phyloP scores from a whole-genome alignment of 1,284 basidiomycete species.

The Rugosomyces carneus region DNA sequence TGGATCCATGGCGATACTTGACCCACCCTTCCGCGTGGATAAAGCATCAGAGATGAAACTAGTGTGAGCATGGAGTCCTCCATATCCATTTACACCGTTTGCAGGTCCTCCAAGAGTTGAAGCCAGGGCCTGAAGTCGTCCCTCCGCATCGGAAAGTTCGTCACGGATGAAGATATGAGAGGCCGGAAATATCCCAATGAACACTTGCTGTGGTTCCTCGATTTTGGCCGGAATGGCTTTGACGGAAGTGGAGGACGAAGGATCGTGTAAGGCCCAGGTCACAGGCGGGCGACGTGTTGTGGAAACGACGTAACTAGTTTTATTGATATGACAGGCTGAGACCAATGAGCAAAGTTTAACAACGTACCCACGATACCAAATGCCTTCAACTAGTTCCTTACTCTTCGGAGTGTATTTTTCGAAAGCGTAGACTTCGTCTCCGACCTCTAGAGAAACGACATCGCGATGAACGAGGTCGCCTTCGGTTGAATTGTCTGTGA shows the following conservation, averaged over 20 bases:
- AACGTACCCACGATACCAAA: constrained; percentile 88
- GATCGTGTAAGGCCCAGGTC: constrained; percentile 45
- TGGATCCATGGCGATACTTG: constrained; percentile 52
- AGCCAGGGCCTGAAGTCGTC: constrained; percentile 71
- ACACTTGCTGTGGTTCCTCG: constrained; percentile 80
- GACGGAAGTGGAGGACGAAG: constrained; percentile 41
- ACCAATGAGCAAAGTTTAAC: constrained; percentile 10
- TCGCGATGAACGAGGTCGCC: constrained; percentile 63
- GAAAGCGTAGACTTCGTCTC: constrained; percentile 95
- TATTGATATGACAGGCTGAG: constrained; percentile 8
- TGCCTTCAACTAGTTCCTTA: constrained; percentile 63
- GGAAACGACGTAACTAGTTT: constrained; percentile 79
- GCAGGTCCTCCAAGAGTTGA: constrained; percentile 35
- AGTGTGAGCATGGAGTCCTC: constrained; percentile 28
- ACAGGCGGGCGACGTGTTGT: constrained; percentile 66
- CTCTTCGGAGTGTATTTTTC: constrained; percentile 76
- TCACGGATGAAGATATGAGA: constrained; percentile 88
- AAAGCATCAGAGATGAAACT: constrained; percentile 34
- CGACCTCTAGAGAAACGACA: constrained; percentile 80
- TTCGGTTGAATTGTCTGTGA: constrained; percentile 64
- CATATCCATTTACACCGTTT: constrained; percentile 22
- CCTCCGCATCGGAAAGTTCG: constrained; percentile 85
- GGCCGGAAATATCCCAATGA: constrained; percentile 94
- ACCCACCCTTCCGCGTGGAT: constrained; percentile 41
- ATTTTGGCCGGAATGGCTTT: constrained; percentile 46